Conservation (phyloP, 371 early-diverging fungal species). For the Actinomortierella wolfii region DNA sequence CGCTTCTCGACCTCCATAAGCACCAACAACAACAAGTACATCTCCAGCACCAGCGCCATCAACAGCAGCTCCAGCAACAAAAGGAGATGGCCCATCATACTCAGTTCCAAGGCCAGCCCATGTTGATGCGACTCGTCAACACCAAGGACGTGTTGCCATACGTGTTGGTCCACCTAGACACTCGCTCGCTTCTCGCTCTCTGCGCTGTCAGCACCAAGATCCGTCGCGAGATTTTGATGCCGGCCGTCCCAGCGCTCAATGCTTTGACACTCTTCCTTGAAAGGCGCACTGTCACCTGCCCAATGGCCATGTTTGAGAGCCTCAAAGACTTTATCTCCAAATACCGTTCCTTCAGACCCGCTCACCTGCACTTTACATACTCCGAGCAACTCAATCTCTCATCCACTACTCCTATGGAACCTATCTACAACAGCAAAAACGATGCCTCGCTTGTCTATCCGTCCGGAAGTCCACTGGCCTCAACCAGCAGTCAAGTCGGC, state of each 20-base stretch:
- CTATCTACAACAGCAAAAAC: constrained; percentile 35
- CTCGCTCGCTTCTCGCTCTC: constrained; percentile 23
- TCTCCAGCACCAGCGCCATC: too few relatives aligned
- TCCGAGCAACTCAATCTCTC: constrained; percentile 27
- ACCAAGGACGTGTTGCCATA: constrained; percentile 25
- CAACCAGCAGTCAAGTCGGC: constrained; percentile 1
- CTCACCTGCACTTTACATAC: constrained; percentile 42
- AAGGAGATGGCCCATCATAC: too few relatives aligned
- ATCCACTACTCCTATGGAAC: constrained; percentile 26
- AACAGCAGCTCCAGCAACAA: too few relatives aligned
- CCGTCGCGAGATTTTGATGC: constrained; percentile 37
- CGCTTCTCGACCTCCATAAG: too few relatives aligned
- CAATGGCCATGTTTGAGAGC: constrained; percentile 40
- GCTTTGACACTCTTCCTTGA: constrained; percentile 26
- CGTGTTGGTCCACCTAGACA: constrained; percentile 27
- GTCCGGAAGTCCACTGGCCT: constrained; percentile 20
- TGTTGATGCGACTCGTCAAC: constrained; percentile 24
- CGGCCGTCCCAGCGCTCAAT: constrained; percentile 23
- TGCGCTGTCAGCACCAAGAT: constrained; percentile 16
- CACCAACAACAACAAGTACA: too few relatives aligned
- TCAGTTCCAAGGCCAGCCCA: constrained; percentile 10
- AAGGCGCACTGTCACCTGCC: constrained; percentile 25
- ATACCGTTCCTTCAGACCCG: constrained; percentile 35
- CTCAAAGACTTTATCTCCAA: constrained; percentile 44
- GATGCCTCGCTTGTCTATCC: constrained; percentile 22